Evolutionary conservation across 75 land plant species (phyloP).

Genomic region (Ceratopteris richardii): DNA sequence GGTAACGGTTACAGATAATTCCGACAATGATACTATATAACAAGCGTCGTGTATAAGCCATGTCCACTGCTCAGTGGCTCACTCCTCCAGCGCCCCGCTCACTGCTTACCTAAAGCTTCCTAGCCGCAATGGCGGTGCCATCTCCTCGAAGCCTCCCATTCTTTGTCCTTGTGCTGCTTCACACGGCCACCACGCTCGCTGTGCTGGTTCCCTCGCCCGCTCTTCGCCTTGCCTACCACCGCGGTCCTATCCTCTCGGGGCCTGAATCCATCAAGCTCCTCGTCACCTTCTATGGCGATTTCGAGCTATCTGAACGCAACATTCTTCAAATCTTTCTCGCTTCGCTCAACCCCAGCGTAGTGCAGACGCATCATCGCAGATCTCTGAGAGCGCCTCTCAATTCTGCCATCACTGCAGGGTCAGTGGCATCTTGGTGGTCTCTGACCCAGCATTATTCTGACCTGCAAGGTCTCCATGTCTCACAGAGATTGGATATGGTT

Average conservation of each 20-base stretch:
- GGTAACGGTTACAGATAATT: no score
- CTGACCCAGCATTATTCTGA: constrained; percentile 55
- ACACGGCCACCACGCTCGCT: not conserved
- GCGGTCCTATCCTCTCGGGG: constrained; percentile 49
- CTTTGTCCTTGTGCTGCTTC: no score
- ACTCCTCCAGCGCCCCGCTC: no score
- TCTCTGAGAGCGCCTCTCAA: not conserved
- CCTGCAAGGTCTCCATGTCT: constrained; percentile 46
- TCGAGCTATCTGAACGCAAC: constrained; percentile 42
- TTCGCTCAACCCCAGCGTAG: constrained; percentile 21
- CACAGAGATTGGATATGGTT: constrained; percentile 24
- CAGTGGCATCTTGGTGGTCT: constrained; percentile 68
- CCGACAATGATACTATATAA: no score
- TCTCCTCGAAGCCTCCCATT: no score
- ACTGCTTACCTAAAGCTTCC: no score
- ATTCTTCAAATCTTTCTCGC: constrained; percentile 52
- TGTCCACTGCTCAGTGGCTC: no score
- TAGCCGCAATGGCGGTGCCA: no score
- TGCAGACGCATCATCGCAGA: not conserved
- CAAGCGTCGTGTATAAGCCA: no score
- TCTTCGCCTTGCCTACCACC: constrained; percentile 48
- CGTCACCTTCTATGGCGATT: constrained; percentile 70
- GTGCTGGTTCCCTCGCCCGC: constrained; percentile 10
- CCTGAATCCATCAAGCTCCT: constrained; percentile 24
- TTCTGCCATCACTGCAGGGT: constrained; percentile 14